Evolutionary conservation across 345 rosid species (phyloP).

Genomic region (Eucalyptus coolabah): DNA sequence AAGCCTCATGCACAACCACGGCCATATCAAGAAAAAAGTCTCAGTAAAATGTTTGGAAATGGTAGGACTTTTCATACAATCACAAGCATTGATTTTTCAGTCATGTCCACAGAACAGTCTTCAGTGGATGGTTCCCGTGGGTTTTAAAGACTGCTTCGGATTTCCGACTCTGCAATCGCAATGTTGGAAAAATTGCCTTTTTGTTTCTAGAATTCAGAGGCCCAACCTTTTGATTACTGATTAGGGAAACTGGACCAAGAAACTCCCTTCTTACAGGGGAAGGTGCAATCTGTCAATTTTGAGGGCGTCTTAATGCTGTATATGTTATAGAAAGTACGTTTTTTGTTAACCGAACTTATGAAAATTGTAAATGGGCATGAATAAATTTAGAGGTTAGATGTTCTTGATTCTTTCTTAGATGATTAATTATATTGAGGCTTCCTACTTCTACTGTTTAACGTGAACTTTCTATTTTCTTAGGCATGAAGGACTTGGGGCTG

Average conservation of each 20-base stretch:
- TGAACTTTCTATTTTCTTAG: neutral
- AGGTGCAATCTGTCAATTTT: neutral
- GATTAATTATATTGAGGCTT: neutral
- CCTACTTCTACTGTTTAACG: neutral
- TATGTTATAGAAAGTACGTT: neutral
- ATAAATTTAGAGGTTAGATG: neutral
- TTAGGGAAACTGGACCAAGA: neutral
- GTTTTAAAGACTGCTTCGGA: neutral
- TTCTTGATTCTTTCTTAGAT: neutral
- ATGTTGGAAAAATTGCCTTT: neutral
- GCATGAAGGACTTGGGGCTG: neutral
- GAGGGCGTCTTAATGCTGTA: neutral
- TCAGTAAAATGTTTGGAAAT: slow-evolving; percentile 99
- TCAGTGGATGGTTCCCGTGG: neutral
- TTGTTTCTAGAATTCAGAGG: neutral
- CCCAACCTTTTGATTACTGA: neutral
- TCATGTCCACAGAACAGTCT: neutral
- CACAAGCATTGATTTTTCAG: neutral
- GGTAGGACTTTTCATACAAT: slow-evolving; percentile 20
- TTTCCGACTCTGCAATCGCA: neutral
- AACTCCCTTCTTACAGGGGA: neutral
- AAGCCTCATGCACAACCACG: slow-evolving; percentile 95
- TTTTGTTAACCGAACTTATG: neutral
- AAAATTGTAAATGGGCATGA: neutral
- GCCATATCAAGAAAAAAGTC: slow-evolving; percentile 94